Conservation (phyloP, 2,329 filamentous ascomycete species). For the Exophiala sp. region DNA sequence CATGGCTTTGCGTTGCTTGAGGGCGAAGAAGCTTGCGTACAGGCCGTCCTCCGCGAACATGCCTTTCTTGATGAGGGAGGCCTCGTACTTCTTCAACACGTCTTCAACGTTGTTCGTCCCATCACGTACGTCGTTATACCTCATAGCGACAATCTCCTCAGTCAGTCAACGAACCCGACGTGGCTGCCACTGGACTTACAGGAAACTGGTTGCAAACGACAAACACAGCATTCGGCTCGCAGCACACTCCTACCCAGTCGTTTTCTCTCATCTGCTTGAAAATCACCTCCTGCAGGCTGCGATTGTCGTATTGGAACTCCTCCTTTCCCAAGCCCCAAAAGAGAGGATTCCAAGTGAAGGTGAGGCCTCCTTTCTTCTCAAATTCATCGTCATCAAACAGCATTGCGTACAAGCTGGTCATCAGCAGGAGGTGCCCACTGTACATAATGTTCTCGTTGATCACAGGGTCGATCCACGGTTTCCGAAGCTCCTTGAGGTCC, state of each 20-base stretch:
- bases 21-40: slow-evolving; percentile 28
- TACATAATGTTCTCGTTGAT: slow-evolving; percentile 45
- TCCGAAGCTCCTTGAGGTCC: slow-evolving; percentile 37
- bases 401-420: slow-evolving; percentile 42
- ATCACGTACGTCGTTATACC: slow-evolving; percentile 36
- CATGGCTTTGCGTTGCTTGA: slow-evolving; percentile 31
- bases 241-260: slow-evolving; percentile 42
- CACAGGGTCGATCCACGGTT: slow-evolving; percentile 43
- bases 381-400: slow-evolving; percentile 43
- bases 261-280: slow-evolving; percentile 38
- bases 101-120: slow-evolving; percentile 33
- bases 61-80: slow-evolving; percentile 33
- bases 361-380: slow-evolving; percentile 33
- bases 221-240: slow-evolving; percentile 39
- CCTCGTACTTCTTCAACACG: slow-evolving; percentile 38
- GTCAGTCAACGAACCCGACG: not conserved
- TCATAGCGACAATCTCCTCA: slow-evolving; percentile 36
- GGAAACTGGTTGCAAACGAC: slow-evolving; percentile 45
- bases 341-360: slow-evolving; percentile 40
- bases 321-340: slow-evolving; percentile 40
- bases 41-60: slow-evolving; percentile 32
- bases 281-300: slow-evolving; percentile 36
- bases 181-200: slow-evolving; percentile 24
- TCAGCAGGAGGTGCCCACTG: slow-evolving; percentile 40
- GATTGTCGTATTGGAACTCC: slow-evolving; percentile 34